phyloP scores from a whole-genome alignment of 1,284 basidiomycete species.

The Cryptococcus sp. region DNA sequence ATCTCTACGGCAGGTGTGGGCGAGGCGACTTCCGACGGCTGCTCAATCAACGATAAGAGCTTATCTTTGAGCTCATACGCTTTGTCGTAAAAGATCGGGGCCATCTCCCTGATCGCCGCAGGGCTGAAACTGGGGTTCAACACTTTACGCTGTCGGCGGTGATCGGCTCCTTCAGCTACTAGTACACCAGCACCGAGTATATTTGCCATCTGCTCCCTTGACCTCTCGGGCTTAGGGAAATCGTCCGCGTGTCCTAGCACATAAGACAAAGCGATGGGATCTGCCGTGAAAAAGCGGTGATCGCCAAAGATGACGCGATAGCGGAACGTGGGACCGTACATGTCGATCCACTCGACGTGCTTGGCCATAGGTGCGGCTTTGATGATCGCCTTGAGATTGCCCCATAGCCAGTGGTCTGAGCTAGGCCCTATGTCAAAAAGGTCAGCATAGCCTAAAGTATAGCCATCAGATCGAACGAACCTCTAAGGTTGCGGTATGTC shows the following conservation, averaged over 20 bases:
- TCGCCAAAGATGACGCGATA: slow-evolving; percentile 18
- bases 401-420: slow-evolving; percentile 17
- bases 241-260: slow-evolving; percentile 63
- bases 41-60: slow-evolving; percentile 22
- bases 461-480: slow-evolving; percentile 4
- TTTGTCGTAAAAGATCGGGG: slow-evolving; percentile 65
- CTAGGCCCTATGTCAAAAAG: slow-evolving; percentile 13
- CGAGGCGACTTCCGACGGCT: slow-evolving; percentile 15
- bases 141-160: slow-evolving; percentile 58
- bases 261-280: slow-evolving; percentile 63
- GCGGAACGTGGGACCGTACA: slow-evolving; percentile 24
- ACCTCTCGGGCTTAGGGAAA: slow-evolving; percentile 68
- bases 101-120: slow-evolving; percentile 30
- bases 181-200: slow-evolving; percentile 46
- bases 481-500: slow-evolving; percentile 30
- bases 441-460: too few relatives aligned
- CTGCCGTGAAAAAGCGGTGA: slow-evolving; percentile 60
- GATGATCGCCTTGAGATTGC: slow-evolving; percentile 17
- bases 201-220: slow-evolving; percentile 59
- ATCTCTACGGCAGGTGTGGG: slow-evolving; percentile 23
- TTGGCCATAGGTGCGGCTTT: slow-evolving; percentile 6
- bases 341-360: slow-evolving; percentile 20
- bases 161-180: slow-evolving; percentile 56
- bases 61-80: slow-evolving; percentile 58
- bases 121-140: slow-evolving; percentile 51